Evolutionary conservation across 2,329 filamentous ascomycete genomes (phyloP).

Genomic region (Arthrobotrys entomopaga): DNA sequence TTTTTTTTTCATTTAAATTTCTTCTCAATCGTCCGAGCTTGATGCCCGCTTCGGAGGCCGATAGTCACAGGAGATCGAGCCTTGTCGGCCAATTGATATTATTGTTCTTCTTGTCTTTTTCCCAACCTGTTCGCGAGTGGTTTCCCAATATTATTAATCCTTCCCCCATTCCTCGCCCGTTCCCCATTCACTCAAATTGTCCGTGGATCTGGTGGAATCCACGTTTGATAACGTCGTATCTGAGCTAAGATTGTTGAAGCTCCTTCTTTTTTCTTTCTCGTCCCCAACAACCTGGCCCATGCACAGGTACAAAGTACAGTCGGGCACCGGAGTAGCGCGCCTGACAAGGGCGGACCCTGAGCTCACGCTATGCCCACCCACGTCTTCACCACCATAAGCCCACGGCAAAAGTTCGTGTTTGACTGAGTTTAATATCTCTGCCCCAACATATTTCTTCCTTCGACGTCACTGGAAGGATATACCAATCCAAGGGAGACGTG

Average conservation of each 20-base stretch:
- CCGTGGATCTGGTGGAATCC: not conserved
- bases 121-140: conserved; percentile 47
- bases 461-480: conserved; percentile 21
- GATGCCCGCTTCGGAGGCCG: conserved; percentile 36
- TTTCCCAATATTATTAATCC: conserved; percentile 9
- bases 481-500: too few relatives aligned
- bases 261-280: conserved; percentile 6
- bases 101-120: conserved; percentile 18
- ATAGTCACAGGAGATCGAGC: not conserved
- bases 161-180: conserved; percentile 10
- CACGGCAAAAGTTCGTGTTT: not conserved
- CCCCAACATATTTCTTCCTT: conserved; percentile 39
- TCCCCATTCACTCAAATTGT: not conserved
- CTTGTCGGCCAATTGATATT: conserved; percentile 2
- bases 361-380: conserved; percentile 15
- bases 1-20: not conserved
- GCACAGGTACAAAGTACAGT: conserved; percentile 11
- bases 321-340: conserved; percentile 38
- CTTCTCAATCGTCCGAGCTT: not conserved
- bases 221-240: conserved; percentile 9
- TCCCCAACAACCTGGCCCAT: conserved; percentile 48
- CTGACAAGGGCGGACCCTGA: conserved; percentile 50
- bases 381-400: too few relatives aligned
- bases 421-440: conserved; percentile 13
- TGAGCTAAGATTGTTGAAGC: conserved; percentile 54